Conservation (phyloP, 2,329 filamentous ascomycete genomes). For the Venturiaceae sp. region DNA sequence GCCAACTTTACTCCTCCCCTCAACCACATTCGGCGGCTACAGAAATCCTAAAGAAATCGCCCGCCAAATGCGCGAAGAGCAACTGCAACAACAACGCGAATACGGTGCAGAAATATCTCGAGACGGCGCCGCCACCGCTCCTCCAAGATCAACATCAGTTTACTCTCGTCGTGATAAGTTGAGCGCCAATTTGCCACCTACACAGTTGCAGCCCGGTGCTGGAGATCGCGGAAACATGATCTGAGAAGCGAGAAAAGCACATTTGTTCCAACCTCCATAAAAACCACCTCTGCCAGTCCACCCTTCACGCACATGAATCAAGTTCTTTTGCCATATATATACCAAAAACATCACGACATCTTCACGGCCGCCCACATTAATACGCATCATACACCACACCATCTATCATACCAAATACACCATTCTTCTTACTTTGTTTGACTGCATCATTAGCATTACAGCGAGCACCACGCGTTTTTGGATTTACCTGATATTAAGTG, state of each 20-base stretch:
- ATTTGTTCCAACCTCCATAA: too few species aligned
- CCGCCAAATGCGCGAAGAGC: slow-evolving; percentile 4
- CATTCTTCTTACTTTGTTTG: neutral
- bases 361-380: neutral
- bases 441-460: neutral
- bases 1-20: neutral
- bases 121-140: neutral
- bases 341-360: neutral
- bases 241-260: too few species aligned
- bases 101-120: neutral
- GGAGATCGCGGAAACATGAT: neutral
- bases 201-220: slow-evolving; percentile 9
- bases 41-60: slow-evolving; percentile 6
- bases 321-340: neutral
- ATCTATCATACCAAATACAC: neutral
- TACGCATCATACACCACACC: neutral
- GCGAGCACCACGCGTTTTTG: neutral
- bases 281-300: neutral
- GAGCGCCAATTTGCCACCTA: slow-evolving; percentile 38
- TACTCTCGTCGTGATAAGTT: neutral
- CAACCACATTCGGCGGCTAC: slow-evolving; percentile 6
- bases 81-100: neutral
- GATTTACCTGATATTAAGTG: too few species aligned
- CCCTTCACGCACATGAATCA: neutral
- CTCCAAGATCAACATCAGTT: neutral